Base-by-base conservation (phyloP, 495 filamentous ascomycete species). In the Aspergillus sparsus region DNA sequence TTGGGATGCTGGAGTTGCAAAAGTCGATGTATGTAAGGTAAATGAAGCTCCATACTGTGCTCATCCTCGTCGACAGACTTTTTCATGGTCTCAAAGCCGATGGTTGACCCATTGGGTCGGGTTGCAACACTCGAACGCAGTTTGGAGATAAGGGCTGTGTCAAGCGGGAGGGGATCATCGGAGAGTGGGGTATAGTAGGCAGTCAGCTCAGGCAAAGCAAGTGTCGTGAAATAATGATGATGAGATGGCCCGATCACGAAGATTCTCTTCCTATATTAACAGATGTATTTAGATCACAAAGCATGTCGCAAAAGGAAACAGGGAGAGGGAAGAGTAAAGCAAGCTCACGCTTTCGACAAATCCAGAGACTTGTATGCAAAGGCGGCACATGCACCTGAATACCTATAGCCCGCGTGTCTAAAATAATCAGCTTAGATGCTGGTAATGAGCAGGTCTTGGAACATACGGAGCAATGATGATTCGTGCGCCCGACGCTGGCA, bases 171-270 rank as follows among this genome's bases (percentile, higher is more conserved):
- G 13, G 76, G 76, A 11, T 97, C 80, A 62, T 90, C 79, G 55
- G 93, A 93, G 57, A 97, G 85, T 16, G 94, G 93, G 11, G 94
- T 98, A 57, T 80, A 83, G 75, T 97, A 97, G 47, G 83, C 83
- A 45, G 79, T 82, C 68, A 90, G 89, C 46, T 79, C 78, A 9
- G 93, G 89, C 10, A 97, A 80, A 18, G 90, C 91, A 60, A 90
- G 89, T 32, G 85, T 87, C 15, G 83, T 77, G 9, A 97, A 82
- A 66, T 92, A 89, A 65, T 89, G 80, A 57, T 94, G 92, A 68
- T 99, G 94, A 7, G 94, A 97, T 16, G 94, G 94, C 0, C 95
- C 95, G 50, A 99, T 83, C 50, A 99, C 78, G 73, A 99, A 98
- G 65, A 99, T 84, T 8, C 93, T 87, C 77, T 96, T 96, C 27